phyloP scores from a whole-genome alignment of 345 rosid species.

The Eucalyptus curtisii region DNA sequence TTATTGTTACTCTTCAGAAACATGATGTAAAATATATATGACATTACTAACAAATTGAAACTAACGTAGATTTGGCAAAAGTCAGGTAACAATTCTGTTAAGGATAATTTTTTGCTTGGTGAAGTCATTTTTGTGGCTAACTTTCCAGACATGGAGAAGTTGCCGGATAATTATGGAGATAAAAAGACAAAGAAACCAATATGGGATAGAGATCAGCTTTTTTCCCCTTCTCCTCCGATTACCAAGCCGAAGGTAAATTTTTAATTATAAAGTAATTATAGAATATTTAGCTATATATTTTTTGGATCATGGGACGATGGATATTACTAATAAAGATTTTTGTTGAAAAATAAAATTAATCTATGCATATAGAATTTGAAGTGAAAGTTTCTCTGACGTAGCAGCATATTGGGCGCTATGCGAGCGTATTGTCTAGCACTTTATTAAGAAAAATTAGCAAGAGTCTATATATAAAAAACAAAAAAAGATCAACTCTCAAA shows the following conservation, averaged over 20 bases:
- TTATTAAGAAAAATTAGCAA: too few species aligned
- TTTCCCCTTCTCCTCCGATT: too few species aligned
- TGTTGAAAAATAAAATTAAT: not conserved
- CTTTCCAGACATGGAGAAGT: not conserved
- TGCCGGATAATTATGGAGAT: not conserved
- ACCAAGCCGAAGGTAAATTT: not conserved
- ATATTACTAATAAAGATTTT: too few species aligned
- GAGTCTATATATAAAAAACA: too few species aligned
- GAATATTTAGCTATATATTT: too few species aligned
- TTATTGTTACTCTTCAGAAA: accelerated
- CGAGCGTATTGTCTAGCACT: too few species aligned
- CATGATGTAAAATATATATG: not conserved
- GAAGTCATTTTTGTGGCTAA: not conserved
- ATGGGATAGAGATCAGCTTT: not conserved
- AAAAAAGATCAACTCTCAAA: too few species aligned
- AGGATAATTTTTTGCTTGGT: not conserved
- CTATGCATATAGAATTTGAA: too few species aligned
- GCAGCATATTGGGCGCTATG: not conserved
- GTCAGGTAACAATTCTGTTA: not conserved
- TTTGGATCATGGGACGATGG: not conserved
- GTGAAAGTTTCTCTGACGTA: accelerated
- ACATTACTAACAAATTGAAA: not conserved
- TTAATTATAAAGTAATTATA: too few species aligned
- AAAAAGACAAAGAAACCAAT: not conserved
- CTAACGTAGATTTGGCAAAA: not conserved